Base-by-base conservation (phyloP, 106 monocot species). In the Narthecium ossifragum region DNA sequence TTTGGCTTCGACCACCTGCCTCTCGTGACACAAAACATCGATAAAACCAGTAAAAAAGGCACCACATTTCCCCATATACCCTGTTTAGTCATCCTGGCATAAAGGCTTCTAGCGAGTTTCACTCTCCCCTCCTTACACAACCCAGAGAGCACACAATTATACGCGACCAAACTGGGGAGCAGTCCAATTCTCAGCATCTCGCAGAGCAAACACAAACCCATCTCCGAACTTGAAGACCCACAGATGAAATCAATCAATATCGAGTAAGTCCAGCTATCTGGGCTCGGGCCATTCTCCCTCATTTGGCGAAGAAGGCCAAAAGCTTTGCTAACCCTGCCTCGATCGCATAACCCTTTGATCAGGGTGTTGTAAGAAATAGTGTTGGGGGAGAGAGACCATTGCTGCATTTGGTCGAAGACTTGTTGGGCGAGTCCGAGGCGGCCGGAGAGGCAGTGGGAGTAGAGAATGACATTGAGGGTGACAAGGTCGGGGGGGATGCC, bases 131-230 rank as follows among this genome's bases (percentile, higher is more conserved):
- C 75, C 23, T 31, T 63, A 31, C 80, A 76, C 17, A 81, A 52
- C 22, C 75, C 75, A 24, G 80, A 75, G 26, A 75, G 61, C 8
- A 71, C 57, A 32, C 80, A 81, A 53, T 81, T 81, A 22, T 72
- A 75, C 2, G 70, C 57, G 3, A 39, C 53, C 15, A 10, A 14
- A 23, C 65, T 81, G 11, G 71, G 70, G 31, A 41, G 45, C 57
- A 81, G 29, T 27, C 46, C 55, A 31, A 31, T 18, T 22, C 28
- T 8, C 34, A 75, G 18, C 75, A 80, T 80, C 21, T 75, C 61
- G 22, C 25, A 17, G 37, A 74, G 51, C 38, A 80, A 69, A 23
- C 43, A 24, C 31, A 80, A 34, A 39, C 80, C 75, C 51, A 43
- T 17, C n/a, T 60, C 40, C 0, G 80, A 60, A 51, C 57, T 62